These are phyloP conservation scores for Vaccinium myrtillus DNA, from an alignment of 148 eudicot genomes.

Conservation along the genomic window DNA sequence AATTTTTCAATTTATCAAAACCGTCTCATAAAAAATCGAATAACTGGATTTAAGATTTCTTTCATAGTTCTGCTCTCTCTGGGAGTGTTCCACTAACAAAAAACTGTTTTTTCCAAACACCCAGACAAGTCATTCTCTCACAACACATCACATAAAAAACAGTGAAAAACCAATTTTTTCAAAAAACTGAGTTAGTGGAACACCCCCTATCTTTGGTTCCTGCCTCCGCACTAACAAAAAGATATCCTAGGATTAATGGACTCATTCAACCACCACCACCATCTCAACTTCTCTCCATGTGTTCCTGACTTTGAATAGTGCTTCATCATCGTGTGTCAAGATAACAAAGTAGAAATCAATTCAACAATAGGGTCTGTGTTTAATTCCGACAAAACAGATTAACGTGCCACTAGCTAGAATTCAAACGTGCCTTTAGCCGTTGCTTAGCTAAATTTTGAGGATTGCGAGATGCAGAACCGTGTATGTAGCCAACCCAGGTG, in stretches of 20 bases:
- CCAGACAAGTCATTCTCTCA: no score
- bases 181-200: no score
- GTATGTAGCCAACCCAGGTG: background rate
- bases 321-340: background rate
- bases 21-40: no score
- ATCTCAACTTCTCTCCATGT: background rate
- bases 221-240: background rate
- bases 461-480: background rate
- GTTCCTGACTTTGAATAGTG: background rate
- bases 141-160: no score
- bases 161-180: no score
- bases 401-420: background rate
- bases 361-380: background rate
- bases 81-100: no score
- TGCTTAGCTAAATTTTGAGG: background rate
- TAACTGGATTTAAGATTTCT: no score
- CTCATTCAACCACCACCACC: background rate
- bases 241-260: background rate
- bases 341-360: background rate
- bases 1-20: no score
- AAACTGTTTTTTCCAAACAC: no score
- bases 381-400: background rate
- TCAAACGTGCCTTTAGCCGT: background rate
- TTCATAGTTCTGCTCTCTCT: no score
- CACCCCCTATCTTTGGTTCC: no score